Percentiles rank a stretch among this genome's conserved stretches.
Conservation (phyloP, 1,284 basidiomycete species). For the Albatrellus sp. region DNA sequence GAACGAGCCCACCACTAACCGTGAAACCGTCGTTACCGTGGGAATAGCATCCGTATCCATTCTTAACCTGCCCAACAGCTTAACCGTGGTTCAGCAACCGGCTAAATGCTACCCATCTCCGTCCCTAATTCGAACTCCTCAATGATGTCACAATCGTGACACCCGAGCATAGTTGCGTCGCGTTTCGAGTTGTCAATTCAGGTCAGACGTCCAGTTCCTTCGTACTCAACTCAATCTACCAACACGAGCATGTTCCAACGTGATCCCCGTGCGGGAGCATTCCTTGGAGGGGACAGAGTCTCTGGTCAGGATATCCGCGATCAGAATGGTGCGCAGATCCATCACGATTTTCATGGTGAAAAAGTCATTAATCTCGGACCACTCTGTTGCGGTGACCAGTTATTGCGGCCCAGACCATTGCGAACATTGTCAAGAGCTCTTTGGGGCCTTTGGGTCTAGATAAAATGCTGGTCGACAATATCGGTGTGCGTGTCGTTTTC, state of each 20-base stretch:
- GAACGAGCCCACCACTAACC: too few relatives aligned
- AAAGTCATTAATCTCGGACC: constrained; percentile 2
- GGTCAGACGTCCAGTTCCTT: too few relatives aligned
- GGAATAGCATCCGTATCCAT: too few relatives aligned
- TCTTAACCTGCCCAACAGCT: too few relatives aligned
- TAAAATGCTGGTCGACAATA: constrained; percentile 98
- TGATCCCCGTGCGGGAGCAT: constrained; percentile 78
- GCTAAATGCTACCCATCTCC: too few relatives aligned
- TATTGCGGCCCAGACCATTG: constrained; percentile 90
- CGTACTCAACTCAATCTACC: not conserved
- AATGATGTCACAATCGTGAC: too few relatives aligned
- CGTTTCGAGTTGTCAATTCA: too few relatives aligned
- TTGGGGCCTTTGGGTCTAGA: constrained; percentile 91
- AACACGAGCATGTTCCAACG: constrained; percentile 61
- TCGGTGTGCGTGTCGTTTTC: constrained; percentile 57
- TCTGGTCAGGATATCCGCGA: constrained; percentile 94
- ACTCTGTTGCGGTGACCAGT: constrained; percentile 53
- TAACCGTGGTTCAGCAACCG: too few relatives aligned
- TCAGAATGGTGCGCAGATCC: constrained; percentile 69
- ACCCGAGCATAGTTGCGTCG: too few relatives aligned
- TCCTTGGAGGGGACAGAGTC: constrained; percentile 88
- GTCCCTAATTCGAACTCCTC: too few relatives aligned
- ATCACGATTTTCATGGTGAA: not conserved
- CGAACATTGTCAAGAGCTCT: constrained; percentile 96
- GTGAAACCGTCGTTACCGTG: too few relatives aligned